Conservation (phyloP, 2,329 filamentous ascomycete genomes). For the Exophiala lecanii-corni region DNA sequence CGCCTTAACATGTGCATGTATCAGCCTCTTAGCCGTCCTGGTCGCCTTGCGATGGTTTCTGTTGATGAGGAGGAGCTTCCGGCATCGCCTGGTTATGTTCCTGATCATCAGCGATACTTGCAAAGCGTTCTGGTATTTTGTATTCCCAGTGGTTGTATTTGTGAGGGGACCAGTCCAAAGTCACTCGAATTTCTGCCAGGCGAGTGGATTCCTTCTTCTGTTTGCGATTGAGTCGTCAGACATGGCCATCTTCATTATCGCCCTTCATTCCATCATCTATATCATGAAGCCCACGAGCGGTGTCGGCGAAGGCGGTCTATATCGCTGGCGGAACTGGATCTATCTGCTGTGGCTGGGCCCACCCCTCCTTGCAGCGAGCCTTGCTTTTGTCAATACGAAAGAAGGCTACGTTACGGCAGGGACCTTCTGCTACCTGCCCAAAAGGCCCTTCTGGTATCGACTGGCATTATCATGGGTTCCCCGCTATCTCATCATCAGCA, state of each 20-base stretch:
- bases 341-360: conserved; percentile 55
- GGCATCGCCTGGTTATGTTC: conserved; percentile 70
- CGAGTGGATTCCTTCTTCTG: conserved; percentile 63
- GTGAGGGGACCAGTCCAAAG: conserved; percentile 47
- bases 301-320: conserved; percentile 58
- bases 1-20: conserved; percentile 41
- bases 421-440: conserved; percentile 66
- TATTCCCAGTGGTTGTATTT: conserved; percentile 60
- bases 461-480: conserved; percentile 68
- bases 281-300: conserved; percentile 56
- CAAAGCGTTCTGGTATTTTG: conserved; percentile 64
- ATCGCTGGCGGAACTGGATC: conserved; percentile 59
- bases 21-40: conserved; percentile 55
- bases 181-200: conserved; percentile 58
- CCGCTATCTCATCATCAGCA: conserved; percentile 62
- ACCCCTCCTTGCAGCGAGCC: conserved; percentile 55
- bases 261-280: conserved; percentile 67
- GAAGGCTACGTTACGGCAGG: conserved; percentile 58
- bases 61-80: conserved; percentile 68
- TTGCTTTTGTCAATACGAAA: conserved; percentile 57
- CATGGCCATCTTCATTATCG: conserved; percentile 66
- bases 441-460: conserved; percentile 64
- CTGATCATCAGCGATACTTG: conserved; percentile 68
- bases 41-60: conserved; percentile 67
- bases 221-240: conserved; percentile 64